These are phyloP conservation scores for Panus rudis DNA, from an alignment of 768 basidiomycete species.

Conservation along the genomic window DNA sequence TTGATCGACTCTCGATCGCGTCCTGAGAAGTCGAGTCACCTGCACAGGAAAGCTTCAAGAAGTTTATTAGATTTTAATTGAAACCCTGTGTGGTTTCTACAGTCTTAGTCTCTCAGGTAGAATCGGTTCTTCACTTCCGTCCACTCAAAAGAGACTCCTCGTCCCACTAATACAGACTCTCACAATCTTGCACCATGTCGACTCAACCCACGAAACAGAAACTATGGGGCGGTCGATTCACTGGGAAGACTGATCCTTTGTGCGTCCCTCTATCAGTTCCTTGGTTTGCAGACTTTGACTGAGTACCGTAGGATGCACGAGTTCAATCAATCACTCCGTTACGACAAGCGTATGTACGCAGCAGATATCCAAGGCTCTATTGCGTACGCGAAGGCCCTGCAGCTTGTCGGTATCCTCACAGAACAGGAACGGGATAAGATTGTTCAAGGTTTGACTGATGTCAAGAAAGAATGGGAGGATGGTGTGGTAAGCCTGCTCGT, in stretches of 20 bases:
- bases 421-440: slow-evolving; percentile 67
- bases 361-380: slow-evolving; percentile 93
- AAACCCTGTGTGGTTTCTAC: too few species aligned
- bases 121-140: too few species aligned
- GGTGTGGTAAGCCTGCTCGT: slow-evolving; percentile 44
- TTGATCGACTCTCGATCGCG: too few species aligned
- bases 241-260: slow-evolving; percentile 85
- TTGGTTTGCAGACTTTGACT: slow-evolving; percentile 10
- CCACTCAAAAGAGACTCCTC: too few species aligned
- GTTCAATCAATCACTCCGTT: slow-evolving; percentile 93
- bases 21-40: too few species aligned
- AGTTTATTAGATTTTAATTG: too few species aligned
- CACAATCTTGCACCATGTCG: too few species aligned
- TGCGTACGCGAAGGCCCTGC: slow-evolving; percentile 87
- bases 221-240: slow-evolving; percentile 49
- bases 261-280: slow-evolving; percentile 29
- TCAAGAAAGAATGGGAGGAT: slow-evolving; percentile 80
- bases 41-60: too few species aligned
- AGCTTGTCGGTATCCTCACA: slow-evolving; percentile 75
- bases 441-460: slow-evolving; percentile 63
- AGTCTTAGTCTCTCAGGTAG: too few species aligned
- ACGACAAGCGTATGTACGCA: slow-evolving; percentile 90
- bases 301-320: slow-evolving; percentile 73
- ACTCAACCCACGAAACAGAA: slow-evolving; percentile 22
- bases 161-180: too few species aligned